Evolutionary conservation across 176 grass and related monocot genomes (phyloP).

Genomic region (Elymus sibiricus): DNA sequence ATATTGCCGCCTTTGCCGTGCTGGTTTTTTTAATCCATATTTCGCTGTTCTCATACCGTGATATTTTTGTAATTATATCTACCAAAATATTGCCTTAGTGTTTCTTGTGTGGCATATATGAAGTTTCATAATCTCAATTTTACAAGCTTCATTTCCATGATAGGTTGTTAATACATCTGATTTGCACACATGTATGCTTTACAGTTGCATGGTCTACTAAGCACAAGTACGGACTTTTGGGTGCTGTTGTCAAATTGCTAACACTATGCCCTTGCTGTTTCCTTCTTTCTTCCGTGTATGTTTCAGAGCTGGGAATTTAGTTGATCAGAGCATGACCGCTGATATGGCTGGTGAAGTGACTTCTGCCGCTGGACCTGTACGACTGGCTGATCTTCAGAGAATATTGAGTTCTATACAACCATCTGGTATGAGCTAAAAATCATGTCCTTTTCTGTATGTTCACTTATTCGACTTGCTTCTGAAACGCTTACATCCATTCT

Average conservation of each 20-base stretch:
- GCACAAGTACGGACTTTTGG: background rate
- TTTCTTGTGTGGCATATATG: background rate
- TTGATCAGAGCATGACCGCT: constrained; percentile 86
- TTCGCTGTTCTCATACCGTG: background rate
- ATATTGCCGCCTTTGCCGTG: background rate
- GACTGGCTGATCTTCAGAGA: constrained; percentile 83
- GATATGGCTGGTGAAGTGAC: constrained; percentile 94
- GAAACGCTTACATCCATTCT: background rate
- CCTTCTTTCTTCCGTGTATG: background rate
- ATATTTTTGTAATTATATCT: constrained; percentile 2
- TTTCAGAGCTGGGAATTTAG: constrained; percentile 91
- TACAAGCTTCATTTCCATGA: background rate
- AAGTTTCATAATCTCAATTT: background rate
- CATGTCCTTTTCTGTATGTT: background rate
- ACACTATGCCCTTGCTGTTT: background rate
- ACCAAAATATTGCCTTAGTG: background rate
- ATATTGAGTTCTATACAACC: constrained; percentile 94
- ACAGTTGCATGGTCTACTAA: background rate
- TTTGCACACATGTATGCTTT: background rate
- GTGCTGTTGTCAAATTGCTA: background rate
- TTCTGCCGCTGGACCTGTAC: constrained; percentile 81
- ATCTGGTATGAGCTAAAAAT: constrained; percentile 50
- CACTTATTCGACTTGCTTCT: background rate
- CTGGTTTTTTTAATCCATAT: background rate
- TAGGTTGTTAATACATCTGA: background rate